Conservation (phyloP, 352 stramenopile species). For the Hyaloperonospora brassicae region DNA sequence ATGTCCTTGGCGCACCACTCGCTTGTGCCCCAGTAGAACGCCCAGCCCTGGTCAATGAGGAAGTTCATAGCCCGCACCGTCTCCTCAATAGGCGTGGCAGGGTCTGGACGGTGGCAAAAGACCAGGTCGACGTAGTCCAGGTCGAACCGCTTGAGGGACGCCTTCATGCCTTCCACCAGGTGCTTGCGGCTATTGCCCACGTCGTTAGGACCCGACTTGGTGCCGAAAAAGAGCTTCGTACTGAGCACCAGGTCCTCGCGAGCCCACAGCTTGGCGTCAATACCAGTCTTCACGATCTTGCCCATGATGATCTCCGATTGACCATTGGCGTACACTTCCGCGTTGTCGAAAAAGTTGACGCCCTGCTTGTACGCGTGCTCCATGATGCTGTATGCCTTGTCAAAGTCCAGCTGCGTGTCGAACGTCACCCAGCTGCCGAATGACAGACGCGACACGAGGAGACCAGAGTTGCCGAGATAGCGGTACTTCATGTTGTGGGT, state of each 20-base stretch:
- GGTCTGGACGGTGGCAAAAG: constrained; percentile 62
- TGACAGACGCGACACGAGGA: constrained; percentile 44
- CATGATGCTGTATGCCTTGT: constrained; percentile 56
- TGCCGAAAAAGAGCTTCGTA: constrained; percentile 64
- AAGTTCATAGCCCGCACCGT: constrained; percentile 66
- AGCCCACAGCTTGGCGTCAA: constrained; percentile 35
- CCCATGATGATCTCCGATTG: constrained; percentile 49
- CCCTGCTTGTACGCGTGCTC: constrained; percentile 51
- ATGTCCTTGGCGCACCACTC: constrained; percentile 66
- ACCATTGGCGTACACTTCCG: constrained; percentile 43
- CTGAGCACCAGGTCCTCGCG: constrained; percentile 59
- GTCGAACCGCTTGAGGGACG: constrained; percentile 47
- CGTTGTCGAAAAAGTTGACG: constrained; percentile 68
- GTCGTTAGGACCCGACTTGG: constrained; percentile 29
- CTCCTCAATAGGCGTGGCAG: constrained; percentile 58
- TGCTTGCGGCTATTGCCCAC: constrained; percentile 42
- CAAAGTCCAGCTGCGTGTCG: constrained; percentile 39
- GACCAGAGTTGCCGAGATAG: constrained; percentile 42
- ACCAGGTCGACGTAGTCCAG: constrained; percentile 58
- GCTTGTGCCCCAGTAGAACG: constrained; percentile 61
- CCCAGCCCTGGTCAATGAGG: constrained; percentile 34
- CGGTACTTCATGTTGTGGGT: constrained; percentile 56
- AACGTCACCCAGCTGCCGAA: constrained; percentile 52
- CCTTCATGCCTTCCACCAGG: constrained; percentile 54
- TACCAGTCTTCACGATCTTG: constrained; percentile 41